Percentiles rank a stretch among this genome's conserved stretches.
phyloP scores from a whole-genome alignment of 257 asterid species.

The Fraxinus quadrangulata region DNA sequence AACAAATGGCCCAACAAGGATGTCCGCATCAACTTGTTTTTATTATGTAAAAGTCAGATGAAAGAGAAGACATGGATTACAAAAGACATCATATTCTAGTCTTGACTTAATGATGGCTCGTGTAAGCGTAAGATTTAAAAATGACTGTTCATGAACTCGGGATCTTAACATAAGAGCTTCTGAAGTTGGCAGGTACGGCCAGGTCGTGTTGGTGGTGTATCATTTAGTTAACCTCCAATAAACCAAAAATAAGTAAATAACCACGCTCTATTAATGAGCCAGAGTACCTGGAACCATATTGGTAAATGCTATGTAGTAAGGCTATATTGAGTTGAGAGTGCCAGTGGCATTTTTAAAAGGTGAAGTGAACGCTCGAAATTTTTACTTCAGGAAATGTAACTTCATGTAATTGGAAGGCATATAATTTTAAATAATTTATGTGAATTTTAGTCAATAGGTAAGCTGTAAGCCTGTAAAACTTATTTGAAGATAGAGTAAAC shows the following conservation, averaged over 20 bases:
- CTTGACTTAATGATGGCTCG: neutral
- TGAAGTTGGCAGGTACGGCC: neutral
- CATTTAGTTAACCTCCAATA: neutral
- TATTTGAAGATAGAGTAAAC: neutral
- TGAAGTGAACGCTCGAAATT: neutral
- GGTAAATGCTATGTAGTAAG: neutral
- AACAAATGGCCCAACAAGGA: no score
- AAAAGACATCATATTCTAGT: neutral
- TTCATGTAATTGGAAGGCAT: neutral
- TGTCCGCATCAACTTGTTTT: neutral
- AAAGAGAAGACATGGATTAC: slow-evolving; percentile 19
- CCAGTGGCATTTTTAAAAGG: neutral
- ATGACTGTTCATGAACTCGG: no score
- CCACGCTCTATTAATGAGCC: neutral
- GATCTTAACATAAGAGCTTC: neutral
- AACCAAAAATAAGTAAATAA: neutral
- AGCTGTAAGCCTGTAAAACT: neutral
- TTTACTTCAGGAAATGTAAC: neutral
- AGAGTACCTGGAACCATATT: neutral
- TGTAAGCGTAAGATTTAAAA: slow-evolving; percentile 8
- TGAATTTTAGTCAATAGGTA: neutral
- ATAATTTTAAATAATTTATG: neutral
- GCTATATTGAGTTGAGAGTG: neutral
- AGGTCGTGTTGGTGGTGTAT: neutral
- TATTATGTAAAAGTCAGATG: slow-evolving; percentile 14